phyloP scores from a whole-genome alignment of 108 stramenopile species.

The Skeletonema potamos region DNA sequence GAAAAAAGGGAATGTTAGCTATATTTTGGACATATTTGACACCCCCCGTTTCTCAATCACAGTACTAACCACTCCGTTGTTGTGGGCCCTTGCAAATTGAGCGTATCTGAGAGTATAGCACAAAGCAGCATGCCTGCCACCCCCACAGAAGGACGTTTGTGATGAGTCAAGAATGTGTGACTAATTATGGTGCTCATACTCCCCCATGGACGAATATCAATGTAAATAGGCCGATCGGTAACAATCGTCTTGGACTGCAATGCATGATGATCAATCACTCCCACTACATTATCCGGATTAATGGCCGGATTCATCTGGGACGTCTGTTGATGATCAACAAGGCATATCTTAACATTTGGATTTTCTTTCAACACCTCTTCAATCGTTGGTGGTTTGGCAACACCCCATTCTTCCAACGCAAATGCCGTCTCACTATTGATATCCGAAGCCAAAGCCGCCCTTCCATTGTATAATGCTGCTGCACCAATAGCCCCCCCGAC shows the following conservation, averaged over 20 bases:
- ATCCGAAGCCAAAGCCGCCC: conserved; percentile 52
- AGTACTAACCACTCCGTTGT: conserved; percentile 74
- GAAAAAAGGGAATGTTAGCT: background rate
- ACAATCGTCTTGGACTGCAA: conserved; percentile 72
- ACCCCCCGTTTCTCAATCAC: background rate
- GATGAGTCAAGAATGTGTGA: conserved; percentile 63
- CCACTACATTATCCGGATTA: conserved; percentile 58
- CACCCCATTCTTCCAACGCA: conserved; percentile 49
- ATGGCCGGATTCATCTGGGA: conserved; percentile 72
- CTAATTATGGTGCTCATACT: conserved; percentile 69
- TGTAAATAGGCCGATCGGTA: conserved; percentile 73
- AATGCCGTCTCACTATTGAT: conserved; percentile 68
- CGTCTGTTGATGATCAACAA: conserved; percentile 79
- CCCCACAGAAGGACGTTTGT: conserved; percentile 29
- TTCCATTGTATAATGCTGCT: conserved; percentile 66
- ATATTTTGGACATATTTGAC: too few species aligned
- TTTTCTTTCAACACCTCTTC: conserved; percentile 50
- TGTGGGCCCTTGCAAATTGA: conserved; percentile 73
- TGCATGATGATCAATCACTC: conserved; percentile 85
- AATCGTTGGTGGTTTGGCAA: conserved; percentile 38
- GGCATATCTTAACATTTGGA: conserved; percentile 55
- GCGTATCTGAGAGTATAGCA: conserved; percentile 74
- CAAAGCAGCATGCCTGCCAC: conserved; percentile 66
- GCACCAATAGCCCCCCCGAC: conserved; percentile 75
- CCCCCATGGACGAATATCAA: conserved; percentile 86